These are phyloP conservation scores for Glebionis coronaria DNA, from an alignment of 129 eudicot genomes.

Conservation along the genomic window DNA sequence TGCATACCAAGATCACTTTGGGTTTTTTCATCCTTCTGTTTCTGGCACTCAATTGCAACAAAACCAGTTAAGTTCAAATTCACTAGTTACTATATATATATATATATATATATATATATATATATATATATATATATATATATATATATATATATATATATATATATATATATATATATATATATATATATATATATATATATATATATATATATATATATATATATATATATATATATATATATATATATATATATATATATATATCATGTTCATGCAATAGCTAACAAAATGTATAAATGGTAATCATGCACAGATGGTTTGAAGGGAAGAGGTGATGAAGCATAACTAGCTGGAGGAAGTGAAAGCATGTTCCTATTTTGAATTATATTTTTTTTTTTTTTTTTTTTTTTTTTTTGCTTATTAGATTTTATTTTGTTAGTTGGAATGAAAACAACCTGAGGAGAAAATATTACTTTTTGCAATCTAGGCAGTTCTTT, in stretches of 20 bases:
- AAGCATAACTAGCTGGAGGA: slow-evolving; percentile 14
- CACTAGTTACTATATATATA: background rate
- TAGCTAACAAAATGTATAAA: slow-evolving; percentile 23
- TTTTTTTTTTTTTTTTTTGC: too few species aligned
- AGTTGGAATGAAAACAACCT: slow-evolving; percentile 28
- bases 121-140: too few species aligned
- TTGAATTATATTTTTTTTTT: too few species aligned
- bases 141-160: too few species aligned
- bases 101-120: too few species aligned
- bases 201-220: too few species aligned
- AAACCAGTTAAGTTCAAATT: slow-evolving; percentile 56
- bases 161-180: too few species aligned
- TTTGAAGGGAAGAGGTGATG: slow-evolving; percentile 29
- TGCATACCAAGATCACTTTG: slow-evolving; percentile 46
- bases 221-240: too few species aligned
- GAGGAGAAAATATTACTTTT: background rate
- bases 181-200: too few species aligned
- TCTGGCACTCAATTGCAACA: slow-evolving; percentile 46
- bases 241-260: too few species aligned
- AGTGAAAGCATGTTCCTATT: slow-evolving; percentile 26
- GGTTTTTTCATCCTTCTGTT: slow-evolving; percentile 41
- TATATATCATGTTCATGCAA: slow-evolving; percentile 9
- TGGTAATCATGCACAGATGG: slow-evolving; percentile 33
- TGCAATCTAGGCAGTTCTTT: slow-evolving; percentile 11
- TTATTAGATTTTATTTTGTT: slow-evolving; percentile 18